Conservation (phyloP, 768 basidiomycete genomes). For the Boletus eberwhitei region DNA sequence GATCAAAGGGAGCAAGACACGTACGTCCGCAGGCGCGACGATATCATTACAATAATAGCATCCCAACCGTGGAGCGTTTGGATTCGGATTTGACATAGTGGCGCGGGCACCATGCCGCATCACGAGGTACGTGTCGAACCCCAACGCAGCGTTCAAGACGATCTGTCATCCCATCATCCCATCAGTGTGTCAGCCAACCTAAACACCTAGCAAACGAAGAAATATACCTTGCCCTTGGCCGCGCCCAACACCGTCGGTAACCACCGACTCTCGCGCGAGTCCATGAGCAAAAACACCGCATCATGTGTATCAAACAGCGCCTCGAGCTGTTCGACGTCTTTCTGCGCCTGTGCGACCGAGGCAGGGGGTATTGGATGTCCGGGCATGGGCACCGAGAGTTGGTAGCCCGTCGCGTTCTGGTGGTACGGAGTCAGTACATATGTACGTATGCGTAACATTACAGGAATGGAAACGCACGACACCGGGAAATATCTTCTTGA, state of each 20-base stretch:
- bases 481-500: slow-evolving; percentile 91
- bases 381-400: slow-evolving; percentile 91
- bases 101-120: slow-evolving; percentile 88
- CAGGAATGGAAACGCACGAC: slow-evolving; percentile 61
- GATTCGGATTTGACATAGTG: slow-evolving; percentile 9
- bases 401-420: slow-evolving; percentile 78
- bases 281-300: slow-evolving; percentile 91
- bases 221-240: slow-evolving; percentile 73
- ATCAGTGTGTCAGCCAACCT: not conserved
- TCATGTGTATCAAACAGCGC: slow-evolving; percentile 82
- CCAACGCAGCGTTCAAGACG: slow-evolving; percentile 90
- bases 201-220: not conserved
- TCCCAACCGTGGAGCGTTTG: slow-evolving; percentile 52
- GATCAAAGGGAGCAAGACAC: slow-evolving; percentile 12
- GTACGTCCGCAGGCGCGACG: slow-evolving; percentile 91
- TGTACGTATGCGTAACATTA: not conserved
- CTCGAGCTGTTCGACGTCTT: slow-evolving; percentile 73
- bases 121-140: slow-evolving; percentile 94
- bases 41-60: slow-evolving; percentile 99
- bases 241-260: slow-evolving; percentile 87
- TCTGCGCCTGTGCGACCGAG: slow-evolving; percentile 52
- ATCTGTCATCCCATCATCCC: slow-evolving; percentile 45
- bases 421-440: not conserved
- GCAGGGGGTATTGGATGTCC: slow-evolving; percentile 83
- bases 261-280: slow-evolving; percentile 97